These are phyloP conservation scores for Colletotrichum sp. DNA, from an alignment of 2,329 filamentous ascomycete species.

Conservation along the genomic window DNA sequence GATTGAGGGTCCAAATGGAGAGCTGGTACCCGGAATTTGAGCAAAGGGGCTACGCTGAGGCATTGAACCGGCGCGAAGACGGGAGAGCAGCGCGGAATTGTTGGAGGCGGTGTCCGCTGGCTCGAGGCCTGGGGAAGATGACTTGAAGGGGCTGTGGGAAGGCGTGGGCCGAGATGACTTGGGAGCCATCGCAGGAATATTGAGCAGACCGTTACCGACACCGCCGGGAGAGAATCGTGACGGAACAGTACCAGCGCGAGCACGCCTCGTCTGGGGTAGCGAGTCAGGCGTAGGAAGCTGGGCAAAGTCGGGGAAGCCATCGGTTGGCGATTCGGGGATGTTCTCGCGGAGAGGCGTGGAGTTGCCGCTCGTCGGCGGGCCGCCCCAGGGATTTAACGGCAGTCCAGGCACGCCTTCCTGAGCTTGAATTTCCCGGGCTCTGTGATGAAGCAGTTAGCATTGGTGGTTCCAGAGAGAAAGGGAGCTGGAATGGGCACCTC, in stretches of 20 bases:
- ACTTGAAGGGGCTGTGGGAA: constrained; percentile 85
- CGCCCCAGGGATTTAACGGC: constrained; percentile 83
- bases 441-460: constrained; percentile 40
- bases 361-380: constrained; percentile 93
- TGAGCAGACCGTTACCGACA: constrained; percentile 63
- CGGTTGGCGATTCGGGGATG: constrained; percentile 94
- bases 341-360: constrained; percentile 96
- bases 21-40: constrained; percentile 54
- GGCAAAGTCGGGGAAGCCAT: constrained; percentile 92
- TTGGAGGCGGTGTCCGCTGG: constrained; percentile 50
- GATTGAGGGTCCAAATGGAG: constrained; percentile 86
- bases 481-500: constrained; percentile 19
- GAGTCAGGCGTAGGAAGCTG: constrained; percentile 71
- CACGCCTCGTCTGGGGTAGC: constrained; percentile 74
- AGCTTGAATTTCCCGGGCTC: constrained; percentile 94
- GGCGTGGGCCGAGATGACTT: constrained; percentile 87
- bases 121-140: constrained; percentile 62
- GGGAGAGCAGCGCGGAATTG: constrained; percentile 79
- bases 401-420: constrained; percentile 83
- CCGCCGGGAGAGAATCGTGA: constrained; percentile 87
- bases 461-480: background rate
- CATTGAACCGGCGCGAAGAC: constrained; percentile 91
- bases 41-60: constrained; percentile 80
- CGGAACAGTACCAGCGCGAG: constrained; percentile 93
- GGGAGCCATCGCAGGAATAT: constrained; percentile 63